Evolutionary conservation across 2,329 filamentous ascomycete genomes (phyloP).

Genomic region (Rhynchosporium agropyri): DNA sequence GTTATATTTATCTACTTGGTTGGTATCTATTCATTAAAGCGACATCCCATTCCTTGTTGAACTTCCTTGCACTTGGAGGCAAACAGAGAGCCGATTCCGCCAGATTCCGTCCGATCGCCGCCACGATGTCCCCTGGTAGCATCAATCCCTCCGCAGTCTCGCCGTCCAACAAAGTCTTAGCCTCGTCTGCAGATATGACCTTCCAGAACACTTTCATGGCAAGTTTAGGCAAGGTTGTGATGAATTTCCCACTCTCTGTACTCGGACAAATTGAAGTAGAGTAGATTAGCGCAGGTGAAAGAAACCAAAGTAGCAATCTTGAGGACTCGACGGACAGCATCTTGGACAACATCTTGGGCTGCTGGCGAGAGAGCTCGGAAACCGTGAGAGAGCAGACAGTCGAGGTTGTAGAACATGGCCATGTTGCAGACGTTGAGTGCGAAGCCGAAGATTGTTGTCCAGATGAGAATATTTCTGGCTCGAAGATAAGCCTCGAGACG

Average conservation of each 20-base stretch:
- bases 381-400: too few relatives aligned
- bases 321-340: too few relatives aligned
- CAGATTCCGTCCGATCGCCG: slow-evolving; percentile 45
- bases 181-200: slow-evolving; percentile 19
- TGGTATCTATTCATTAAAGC: slow-evolving; percentile 62
- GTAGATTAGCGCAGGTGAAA: too few relatives aligned
- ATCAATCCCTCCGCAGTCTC: slow-evolving; percentile 56
- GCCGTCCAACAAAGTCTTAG: slow-evolving; percentile 26
- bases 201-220: slow-evolving; percentile 41
- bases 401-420: too few relatives aligned
- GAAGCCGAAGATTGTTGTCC: too few relatives aligned
- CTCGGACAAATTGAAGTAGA: too few relatives aligned
- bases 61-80: slow-evolving; percentile 57
- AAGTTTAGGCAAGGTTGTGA: slow-evolving; percentile 1
- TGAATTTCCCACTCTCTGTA: not conserved
- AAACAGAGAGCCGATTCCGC: slow-evolving; percentile 53
- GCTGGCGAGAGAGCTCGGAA: too few relatives aligned
- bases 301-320: too few relatives aligned
- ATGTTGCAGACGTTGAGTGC: too few relatives aligned
- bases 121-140: slow-evolving; percentile 55
- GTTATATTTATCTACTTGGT: slow-evolving; percentile 5
- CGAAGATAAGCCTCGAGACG: too few relatives aligned
- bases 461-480: too few relatives aligned
- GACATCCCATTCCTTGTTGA: slow-evolving; percentile 66
- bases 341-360: too few relatives aligned